Evolutionary conservation across 1,139 yeast species (phyloP).

Genomic region (Nakaseomyces bracarensis): DNA sequence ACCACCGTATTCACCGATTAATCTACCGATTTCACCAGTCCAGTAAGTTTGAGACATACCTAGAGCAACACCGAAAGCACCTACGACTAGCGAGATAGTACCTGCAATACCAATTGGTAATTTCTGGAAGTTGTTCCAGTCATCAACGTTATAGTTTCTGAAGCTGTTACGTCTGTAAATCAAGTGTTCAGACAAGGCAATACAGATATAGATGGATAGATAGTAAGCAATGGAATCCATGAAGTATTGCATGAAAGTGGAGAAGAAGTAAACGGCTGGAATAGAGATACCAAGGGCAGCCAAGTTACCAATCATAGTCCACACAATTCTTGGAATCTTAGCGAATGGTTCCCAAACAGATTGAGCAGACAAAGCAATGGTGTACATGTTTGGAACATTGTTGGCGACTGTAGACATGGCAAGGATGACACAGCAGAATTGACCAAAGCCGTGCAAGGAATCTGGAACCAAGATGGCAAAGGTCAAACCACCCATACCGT

Average conservation of each 20-base stretch:
- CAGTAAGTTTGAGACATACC: slow-evolving; percentile 89
- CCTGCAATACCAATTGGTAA: slow-evolving; percentile 78
- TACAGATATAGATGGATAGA: slow-evolving; percentile 74
- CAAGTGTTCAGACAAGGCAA: slow-evolving; percentile 69
- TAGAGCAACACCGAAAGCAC: slow-evolving; percentile 74
- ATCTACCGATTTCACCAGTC: slow-evolving; percentile 54
- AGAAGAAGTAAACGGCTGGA: slow-evolving; percentile 75
- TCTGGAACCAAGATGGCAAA: slow-evolving; percentile 68
- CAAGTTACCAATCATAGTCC: slow-evolving; percentile 73
- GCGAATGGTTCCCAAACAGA: slow-evolving; percentile 67
- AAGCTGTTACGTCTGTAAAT: slow-evolving; percentile 54
- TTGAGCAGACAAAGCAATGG: slow-evolving; percentile 78
- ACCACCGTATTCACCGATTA: slow-evolving; percentile 65
- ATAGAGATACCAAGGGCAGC: slow-evolving; percentile 77
- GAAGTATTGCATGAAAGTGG: slow-evolving; percentile 66
- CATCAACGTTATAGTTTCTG: slow-evolving; percentile 52
- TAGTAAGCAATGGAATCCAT: slow-evolving; percentile 89
- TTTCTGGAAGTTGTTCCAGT: slow-evolving; percentile 46
- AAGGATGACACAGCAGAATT: slow-evolving; percentile 76
- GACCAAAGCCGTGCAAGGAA: slow-evolving; percentile 81
- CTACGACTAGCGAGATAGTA: slow-evolving; percentile 65
- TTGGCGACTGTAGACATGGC: slow-evolving; percentile 82
- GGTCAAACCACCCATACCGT: slow-evolving; percentile 72
- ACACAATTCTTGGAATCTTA: slow-evolving; percentile 67
- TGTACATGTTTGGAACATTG: slow-evolving; percentile 89